Percentiles rank a stretch among this genome's conserved stretches.
Evolutionary conservation across 2,329 filamentous ascomycete species (phyloP).

Genomic region (Zasmidium angulare): DNA sequence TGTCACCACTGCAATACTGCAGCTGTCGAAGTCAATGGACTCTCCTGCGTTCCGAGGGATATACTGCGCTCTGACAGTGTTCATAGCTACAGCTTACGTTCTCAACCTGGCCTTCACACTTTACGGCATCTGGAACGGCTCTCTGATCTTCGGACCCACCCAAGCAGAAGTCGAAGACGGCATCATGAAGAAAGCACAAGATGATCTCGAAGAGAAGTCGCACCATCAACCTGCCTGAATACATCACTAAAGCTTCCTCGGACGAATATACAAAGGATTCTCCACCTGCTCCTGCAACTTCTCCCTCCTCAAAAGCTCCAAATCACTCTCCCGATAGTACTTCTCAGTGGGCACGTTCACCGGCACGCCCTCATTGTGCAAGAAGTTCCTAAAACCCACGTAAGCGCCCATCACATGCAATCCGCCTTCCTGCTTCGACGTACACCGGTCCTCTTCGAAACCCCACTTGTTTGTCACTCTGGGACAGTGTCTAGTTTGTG

Average conservation of each 20-base stretch:
- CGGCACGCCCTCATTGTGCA: background rate
- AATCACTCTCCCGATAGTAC: background rate
- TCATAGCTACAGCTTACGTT: conserved; percentile 10
- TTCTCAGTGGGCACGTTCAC: background rate
- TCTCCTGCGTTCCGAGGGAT: conserved; percentile 15
- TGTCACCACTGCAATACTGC: conserved; percentile 11
- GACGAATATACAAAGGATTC: background rate
- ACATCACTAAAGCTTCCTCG: background rate
- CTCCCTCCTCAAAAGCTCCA: background rate
- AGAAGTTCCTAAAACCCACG: background rate
- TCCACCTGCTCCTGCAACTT: background rate
- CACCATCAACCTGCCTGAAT: background rate
- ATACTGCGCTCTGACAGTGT: conserved; percentile 7
- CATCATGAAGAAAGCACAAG: conserved; percentile 11
- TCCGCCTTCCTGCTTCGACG: background rate
- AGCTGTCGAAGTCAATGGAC: conserved; percentile 14
- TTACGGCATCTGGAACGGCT: conserved; percentile 7
- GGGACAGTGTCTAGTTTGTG: background rate
- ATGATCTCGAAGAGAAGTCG: background rate
- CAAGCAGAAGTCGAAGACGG: conserved; percentile 10
- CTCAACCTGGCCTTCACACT: conserved; percentile 13
- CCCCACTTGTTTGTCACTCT: background rate
- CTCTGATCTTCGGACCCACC: conserved; percentile 12
- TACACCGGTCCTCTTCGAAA: background rate
- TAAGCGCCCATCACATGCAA: background rate